Conservation (phyloP, 768 basidiomycete genomes). For the Rhodosporidiobolus odoratus region DNA sequence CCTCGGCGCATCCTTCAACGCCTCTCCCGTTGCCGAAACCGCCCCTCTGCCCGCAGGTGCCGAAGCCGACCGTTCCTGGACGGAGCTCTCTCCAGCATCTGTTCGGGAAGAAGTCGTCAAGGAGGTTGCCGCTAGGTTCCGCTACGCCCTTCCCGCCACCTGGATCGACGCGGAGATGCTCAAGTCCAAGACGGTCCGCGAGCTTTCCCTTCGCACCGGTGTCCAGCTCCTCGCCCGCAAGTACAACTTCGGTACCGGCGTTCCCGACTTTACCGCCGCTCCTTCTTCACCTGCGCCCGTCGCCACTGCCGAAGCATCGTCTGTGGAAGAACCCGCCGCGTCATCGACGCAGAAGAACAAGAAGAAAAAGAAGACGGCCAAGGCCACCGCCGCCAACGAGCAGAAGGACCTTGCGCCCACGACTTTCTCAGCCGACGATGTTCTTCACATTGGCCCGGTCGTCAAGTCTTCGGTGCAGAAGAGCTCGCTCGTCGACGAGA, state of each 20-base stretch:
- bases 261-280: constrained; percentile 9
- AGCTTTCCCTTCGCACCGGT: constrained; percentile 47
- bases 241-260: constrained; percentile 44
- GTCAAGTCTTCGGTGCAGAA: constrained; percentile 47
- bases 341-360: constrained; percentile 17
- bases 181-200: constrained; percentile 48
- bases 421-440: constrained; percentile 48
- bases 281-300: background rate
- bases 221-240: constrained; percentile 49
- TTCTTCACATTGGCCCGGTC: constrained; percentile 48
- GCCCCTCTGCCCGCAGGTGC: constrained; percentile 39
- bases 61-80: constrained; percentile 45
- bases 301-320: no score
- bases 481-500: constrained; percentile 48
- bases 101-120: constrained; percentile 44
- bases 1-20: constrained; percentile 45
- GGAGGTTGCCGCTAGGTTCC: constrained; percentile 47
- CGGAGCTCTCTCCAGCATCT: constrained; percentile 46
- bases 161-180: constrained; percentile 43
- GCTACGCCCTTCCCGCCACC: constrained; percentile 45
- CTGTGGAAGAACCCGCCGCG: background rate
- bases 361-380: constrained; percentile 41
- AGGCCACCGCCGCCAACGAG: constrained; percentile 38
- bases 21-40: constrained; percentile 45
- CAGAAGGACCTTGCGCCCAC: constrained; percentile 27